Evolutionary conservation across 2,329 filamentous ascomycete genomes (phyloP).

Genomic region (Alternaria metachromatica): DNA sequence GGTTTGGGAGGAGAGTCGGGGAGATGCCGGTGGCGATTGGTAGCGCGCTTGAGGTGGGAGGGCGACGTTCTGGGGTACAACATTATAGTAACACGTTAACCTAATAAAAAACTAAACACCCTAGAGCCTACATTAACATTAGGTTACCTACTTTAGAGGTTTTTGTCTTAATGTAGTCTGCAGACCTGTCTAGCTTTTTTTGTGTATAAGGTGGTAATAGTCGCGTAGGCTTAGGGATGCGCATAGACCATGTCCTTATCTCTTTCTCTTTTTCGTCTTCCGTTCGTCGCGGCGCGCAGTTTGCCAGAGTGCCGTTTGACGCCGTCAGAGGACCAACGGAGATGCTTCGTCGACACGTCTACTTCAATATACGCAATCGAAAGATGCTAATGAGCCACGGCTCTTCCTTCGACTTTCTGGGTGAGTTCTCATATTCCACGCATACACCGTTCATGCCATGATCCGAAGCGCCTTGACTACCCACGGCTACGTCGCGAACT

Average conservation of each 20-base stretch:
- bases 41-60: background rate
- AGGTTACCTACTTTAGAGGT: background rate
- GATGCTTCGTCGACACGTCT: fast-evolving
- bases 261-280: background rate
- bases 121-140: background rate
- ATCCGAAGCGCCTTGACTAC: background rate
- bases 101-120: background rate
- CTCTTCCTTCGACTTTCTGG: background rate
- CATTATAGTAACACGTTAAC: too few species aligned
- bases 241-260: background rate
- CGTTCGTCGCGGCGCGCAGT: background rate
- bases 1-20: background rate
- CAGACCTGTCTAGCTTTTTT: background rate
- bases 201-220: background rate
- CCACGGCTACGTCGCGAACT: background rate
- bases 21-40: fast-evolving
- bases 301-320: background rate
- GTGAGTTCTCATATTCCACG: background rate
- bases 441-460: background rate
- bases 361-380: background rate
- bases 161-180: background rate
- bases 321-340: background rate
- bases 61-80: too few species aligned
- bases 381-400: too few species aligned
- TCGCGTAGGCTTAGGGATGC: background rate